Percentiles rank a stretch among this genome's conserved stretches.
phyloP scores from a whole-genome alignment of 306 rosid genomes.

The Abrus pulchellus region DNA sequence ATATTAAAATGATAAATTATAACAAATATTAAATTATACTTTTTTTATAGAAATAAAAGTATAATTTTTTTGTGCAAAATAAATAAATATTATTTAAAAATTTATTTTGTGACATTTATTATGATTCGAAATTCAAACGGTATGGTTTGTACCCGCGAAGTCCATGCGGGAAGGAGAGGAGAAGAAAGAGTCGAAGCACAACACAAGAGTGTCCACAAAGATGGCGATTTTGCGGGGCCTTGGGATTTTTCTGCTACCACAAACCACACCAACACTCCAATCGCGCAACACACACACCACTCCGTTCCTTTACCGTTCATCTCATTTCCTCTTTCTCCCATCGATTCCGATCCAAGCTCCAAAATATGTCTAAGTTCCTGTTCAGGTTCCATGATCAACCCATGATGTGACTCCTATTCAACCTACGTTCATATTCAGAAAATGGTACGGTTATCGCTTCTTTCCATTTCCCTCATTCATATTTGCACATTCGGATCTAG shows the following conservation, averaged over 20 bases:
- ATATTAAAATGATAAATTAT: too few species aligned
- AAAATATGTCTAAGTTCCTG: background rate
- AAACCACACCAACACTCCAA: slow-evolving; percentile 37
- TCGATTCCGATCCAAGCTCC: background rate
- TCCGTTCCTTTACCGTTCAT: background rate
- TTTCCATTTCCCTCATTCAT: background rate
- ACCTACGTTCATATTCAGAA: slow-evolving; percentile 29
- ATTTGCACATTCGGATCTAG: background rate
- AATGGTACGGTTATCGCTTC: slow-evolving; percentile 49
- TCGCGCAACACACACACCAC: slow-evolving; percentile 17
- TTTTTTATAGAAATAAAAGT: too few species aligned
- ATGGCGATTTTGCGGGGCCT: slow-evolving; percentile 75
- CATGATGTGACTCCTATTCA: slow-evolving; percentile 4
- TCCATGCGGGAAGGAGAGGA: slow-evolving; percentile 36
- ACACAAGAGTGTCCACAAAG: slow-evolving; percentile 64
- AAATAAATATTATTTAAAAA: too few species aligned
- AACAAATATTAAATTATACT: too few species aligned
- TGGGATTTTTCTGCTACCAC: slow-evolving; percentile 52
- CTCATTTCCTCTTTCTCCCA: slow-evolving; percentile 15
- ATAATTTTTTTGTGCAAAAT: too few species aligned
- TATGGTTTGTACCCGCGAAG: slow-evolving; percentile 30
- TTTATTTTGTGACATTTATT: too few species aligned
- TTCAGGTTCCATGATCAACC: background rate
- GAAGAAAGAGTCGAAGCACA: slow-evolving; percentile 48
- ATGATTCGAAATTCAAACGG: background rate